Base-by-base conservation (phyloP, 2,329 filamentous ascomycete species). In the Neoascochyta sp. region DNA sequence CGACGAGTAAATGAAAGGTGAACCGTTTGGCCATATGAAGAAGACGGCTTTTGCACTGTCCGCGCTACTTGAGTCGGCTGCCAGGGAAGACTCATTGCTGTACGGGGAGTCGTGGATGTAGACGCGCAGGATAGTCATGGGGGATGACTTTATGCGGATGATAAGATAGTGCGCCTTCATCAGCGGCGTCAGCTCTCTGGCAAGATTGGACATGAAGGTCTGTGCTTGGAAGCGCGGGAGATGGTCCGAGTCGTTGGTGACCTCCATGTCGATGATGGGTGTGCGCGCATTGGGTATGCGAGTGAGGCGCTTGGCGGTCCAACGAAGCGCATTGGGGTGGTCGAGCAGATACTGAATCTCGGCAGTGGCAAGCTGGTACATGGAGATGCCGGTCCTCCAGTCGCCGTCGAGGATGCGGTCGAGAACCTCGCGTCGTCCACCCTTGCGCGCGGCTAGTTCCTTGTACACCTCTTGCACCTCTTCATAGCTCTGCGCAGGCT, bases 161-260 rank as follows among this genome's bases (percentile, higher is more conserved):
- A 92, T 76, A 47, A 86, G 81, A 60, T 86, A 92, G 62, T 93
- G 85, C 4, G 84, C 83, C 60, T 92, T 93, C 47, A 89, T 76
- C 36, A 92, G 75, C 1, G 86, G 84, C 2, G 86, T 70, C 11
- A 88, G 74, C 52, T 89, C 81, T 22, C 71, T 70, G 45, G 89
- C 83, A 2, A 95, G 75, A 44, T 81, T 83, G 43, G 78, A 76
- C 20, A 93, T 69, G 58, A 94, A 94, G 0, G 82, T 85, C 4
- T 83, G 78, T 1, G 86, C 83, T 51, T 93, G 85, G 50, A 92
- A 86, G 10, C 82, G 79, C 8, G 86, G 86, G 12, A 75, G 55
- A 25, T 59, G 59, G 24, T 62, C 50, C 8, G 55, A 57, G 41
- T 62, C 59, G 35, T 61, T 57, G 4, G 50, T 61, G 30, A 58